Conservation (phyloP, 768 basidiomycete genomes). For the Lentinula edodes region DNA sequence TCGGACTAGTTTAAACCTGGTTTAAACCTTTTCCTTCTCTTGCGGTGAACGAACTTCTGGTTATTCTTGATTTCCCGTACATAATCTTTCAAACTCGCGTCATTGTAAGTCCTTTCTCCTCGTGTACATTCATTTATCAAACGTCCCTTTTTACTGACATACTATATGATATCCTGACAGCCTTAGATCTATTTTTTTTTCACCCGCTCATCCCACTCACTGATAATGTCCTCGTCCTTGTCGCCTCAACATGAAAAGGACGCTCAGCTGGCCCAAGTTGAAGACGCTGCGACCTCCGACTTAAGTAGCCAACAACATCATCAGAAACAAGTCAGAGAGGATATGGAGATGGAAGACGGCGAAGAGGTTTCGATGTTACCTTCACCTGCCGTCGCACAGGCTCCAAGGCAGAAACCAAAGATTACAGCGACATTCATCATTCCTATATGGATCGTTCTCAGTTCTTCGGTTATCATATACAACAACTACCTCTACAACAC, state of each 20-base stretch:
- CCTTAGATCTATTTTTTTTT: neutral
- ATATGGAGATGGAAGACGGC: neutral
- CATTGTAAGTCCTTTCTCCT: neutral
- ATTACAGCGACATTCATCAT: constrained; percentile 70
- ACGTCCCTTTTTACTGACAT: neutral
- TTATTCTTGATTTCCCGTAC: neutral
- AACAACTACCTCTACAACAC: constrained; percentile 88
- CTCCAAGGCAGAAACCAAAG: constrained; percentile 39
- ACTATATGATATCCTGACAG: neutral
- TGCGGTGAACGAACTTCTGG: neutral
- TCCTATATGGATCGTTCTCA: constrained; percentile 89
- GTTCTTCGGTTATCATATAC: constrained; percentile 90
- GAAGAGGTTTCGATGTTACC: constrained; percentile 36
- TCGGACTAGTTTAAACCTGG: neutral
- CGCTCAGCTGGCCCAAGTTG: neutral
- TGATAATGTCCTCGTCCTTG: neutral
- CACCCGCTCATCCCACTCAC: neutral
- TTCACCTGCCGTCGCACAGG: constrained; percentile 45
- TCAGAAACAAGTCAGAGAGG: neutral
- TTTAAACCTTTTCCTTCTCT: neutral
- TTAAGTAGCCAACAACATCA: neutral
- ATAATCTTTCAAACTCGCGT: neutral
- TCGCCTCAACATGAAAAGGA: constrained; percentile 2
- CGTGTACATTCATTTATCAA: neutral
- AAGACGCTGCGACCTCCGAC: neutral